Evolutionary conservation across 148 eudicot species (phyloP), one percentile per base, ranked within the genome.

Genomic region (Euryodendron excelsum): DNA sequence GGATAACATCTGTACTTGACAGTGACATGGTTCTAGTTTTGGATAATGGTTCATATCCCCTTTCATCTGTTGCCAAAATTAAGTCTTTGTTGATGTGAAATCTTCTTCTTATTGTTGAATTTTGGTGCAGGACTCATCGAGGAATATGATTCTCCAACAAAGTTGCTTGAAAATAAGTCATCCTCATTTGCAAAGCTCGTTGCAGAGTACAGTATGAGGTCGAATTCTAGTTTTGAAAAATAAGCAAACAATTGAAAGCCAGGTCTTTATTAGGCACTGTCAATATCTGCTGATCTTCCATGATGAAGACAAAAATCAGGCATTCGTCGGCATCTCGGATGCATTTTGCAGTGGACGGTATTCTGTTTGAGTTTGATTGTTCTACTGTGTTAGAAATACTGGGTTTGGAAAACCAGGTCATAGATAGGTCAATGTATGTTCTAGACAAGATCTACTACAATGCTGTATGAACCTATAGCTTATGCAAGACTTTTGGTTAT

Each of bases 171-270:
- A 59, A 73, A 90, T 31, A 87, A 83, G 56, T 86, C 91, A 0
- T 91, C 95, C 1, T 86, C 84, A 4, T 94, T 94, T 66, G 80
- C 98, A 0, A 89, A 90, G 85, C 94, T 94, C 12, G 98, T 94
- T 10, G 91, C 93, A 4, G 97, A 87, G 71, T 87, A 87, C 76
- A 83, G 83, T 69, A 67, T 78, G 72, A 85, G 88, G 72, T 85
- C 86, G 11, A 82, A 70, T 79, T 85, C 88, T 44, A 83, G 83
- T 74, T 58, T 37, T 58, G 48, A 74, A 28, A 20, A 73, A 45
- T n/a, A 2, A 45, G 30, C 63, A 23, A 73, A 1, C 4, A 55
- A 27, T 34, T 36, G 77, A 55, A 56, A 13, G 47, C 25, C 14
- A 50, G 18, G 20, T 15, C 28, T 20, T 17, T 4, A 8, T 31